Conservation (phyloP, 768 basidiomycete genomes). For the Panaeolus papilionaceus region DNA sequence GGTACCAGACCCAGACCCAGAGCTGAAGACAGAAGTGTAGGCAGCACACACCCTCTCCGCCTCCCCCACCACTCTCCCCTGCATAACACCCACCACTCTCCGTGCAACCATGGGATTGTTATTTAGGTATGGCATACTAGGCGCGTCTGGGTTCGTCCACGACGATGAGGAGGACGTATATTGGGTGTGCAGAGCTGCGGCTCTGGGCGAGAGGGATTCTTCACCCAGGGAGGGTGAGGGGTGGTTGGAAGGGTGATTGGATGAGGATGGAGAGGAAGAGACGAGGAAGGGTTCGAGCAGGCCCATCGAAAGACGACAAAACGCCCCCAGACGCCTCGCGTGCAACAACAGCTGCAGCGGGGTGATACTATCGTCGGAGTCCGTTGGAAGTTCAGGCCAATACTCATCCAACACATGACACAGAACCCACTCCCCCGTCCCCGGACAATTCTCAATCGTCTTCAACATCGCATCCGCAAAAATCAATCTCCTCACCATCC, state of each 20-base stretch:
- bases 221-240: too few species aligned
- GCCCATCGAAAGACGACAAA: conserved; percentile 42
- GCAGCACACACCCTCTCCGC: too few species aligned
- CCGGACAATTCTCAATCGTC: conserved; percentile 55
- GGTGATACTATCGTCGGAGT: conserved; percentile 36
- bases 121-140: too few species aligned
- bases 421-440: conserved; percentile 57
- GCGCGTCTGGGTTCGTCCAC: too few species aligned
- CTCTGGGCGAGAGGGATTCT: too few species aligned
- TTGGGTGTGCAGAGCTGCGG: too few species aligned
- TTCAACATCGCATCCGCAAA: conserved; percentile 54
- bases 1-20: too few species aligned
- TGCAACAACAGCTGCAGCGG: conserved; percentile 54
- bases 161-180: too few species aligned
- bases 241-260: not conserved
- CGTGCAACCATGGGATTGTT: too few species aligned
- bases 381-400: not conserved
- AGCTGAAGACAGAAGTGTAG: too few species aligned
- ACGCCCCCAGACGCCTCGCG: conserved; percentile 48
- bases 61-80: too few species aligned
- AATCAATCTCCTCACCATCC: conserved; percentile 39
- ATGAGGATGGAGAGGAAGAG: conserved; percentile 24
- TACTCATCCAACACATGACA: conserved; percentile 56
- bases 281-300: conserved; percentile 34
- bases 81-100: too few species aligned